Base-by-base conservation (phyloP, 1,284 basidiomycete genomes). In the Peniophora sp. region DNA sequence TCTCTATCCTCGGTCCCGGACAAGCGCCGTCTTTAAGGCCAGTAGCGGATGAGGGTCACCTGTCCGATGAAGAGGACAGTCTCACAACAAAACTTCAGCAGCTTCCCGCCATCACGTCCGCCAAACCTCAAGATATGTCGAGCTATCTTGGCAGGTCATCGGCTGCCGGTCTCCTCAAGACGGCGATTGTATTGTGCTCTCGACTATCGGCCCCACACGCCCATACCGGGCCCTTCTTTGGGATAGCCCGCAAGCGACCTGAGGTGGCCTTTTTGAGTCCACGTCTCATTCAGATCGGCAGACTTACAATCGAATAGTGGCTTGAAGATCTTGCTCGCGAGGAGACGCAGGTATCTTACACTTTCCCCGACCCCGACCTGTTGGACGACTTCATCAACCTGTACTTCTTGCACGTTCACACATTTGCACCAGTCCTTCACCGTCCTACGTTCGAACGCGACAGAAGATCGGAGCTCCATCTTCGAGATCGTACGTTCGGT, bases 401-500 rank as follows among this genome's bases (percentile, higher is more conserved):
- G 5, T 32, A 32, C 27, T 32, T 32, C 27, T 12, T 32, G 5
- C 5, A 32, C 12, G 27, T 32, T 32, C 27, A 32, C 27, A 32
- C 27, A 32, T 32, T 41, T 22, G 6, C 20, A 5, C 39, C 39
- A 8, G n/a, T 41, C 15, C 39, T 41, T 15, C 39, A 41, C 15
- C 39, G 39, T 22, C 39, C 39, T 5, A 41, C 39, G 15, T 41
- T 41, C 39, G 39, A n/a, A 8, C 8, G 6, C 6, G n/a, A 41
- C 8, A 17, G 73, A 37, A 57, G 59, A n/a, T 62, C 64, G 10
- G 65, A 66, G 1, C 56, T 72, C 35, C 68, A 74, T 56, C 58
- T 64, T 20, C 65, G 60, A 3, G 69, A 74, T 51, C 51, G 55
- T 20, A 62, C 66, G 3, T 79, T 78, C 58, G 69, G 68, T 12